phyloP scores from a whole-genome alignment of 305 asterid genomes.

The Fraxinus albicans region DNA sequence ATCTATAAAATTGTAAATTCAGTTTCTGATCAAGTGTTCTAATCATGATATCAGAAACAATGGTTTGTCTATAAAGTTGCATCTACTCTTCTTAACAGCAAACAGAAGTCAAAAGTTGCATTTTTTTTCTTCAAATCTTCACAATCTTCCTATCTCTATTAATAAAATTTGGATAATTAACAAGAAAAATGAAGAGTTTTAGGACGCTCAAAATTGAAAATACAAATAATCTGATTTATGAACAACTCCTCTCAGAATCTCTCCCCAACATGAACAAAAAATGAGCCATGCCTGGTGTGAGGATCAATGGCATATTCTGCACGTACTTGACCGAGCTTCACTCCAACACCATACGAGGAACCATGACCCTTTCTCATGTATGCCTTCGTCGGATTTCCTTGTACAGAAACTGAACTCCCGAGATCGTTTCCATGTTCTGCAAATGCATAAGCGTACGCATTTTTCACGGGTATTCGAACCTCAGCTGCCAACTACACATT shows the following conservation, averaged over 20 bases:
- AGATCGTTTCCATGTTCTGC: slow-evolving; percentile 96
- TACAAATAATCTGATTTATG: not conserved
- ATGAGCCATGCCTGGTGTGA: slow-evolving; percentile 70
- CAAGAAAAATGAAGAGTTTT: not conserved
- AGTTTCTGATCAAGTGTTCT: not conserved
- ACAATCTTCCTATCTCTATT: not conserved
- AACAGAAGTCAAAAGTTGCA: not conserved
- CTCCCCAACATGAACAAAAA: slow-evolving; percentile 75
- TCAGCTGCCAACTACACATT: slow-evolving; percentile 74
- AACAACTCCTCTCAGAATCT: slow-evolving; percentile 42
- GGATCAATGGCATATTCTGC: slow-evolving; percentile 91
- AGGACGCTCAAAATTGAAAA: no score
- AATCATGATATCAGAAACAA: not conserved
- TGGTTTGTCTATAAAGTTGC: not conserved
- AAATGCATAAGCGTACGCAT: slow-evolving; percentile 77
- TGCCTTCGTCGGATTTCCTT: slow-evolving; percentile 94
- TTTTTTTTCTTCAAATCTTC: not conserved
- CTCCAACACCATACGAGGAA: slow-evolving; percentile 87
- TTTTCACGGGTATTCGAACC: slow-evolving; percentile 77
- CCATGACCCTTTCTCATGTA: slow-evolving; percentile 90
- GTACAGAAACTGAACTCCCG: slow-evolving; percentile 83
- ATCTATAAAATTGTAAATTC: not conserved
- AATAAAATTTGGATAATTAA: not conserved
- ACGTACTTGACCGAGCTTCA: slow-evolving; percentile 88
- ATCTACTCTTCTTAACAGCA: no score